Evolutionary conservation across 1,139 yeast genomes (phyloP).

Genomic region (Kodamaea alishanica): DNA sequence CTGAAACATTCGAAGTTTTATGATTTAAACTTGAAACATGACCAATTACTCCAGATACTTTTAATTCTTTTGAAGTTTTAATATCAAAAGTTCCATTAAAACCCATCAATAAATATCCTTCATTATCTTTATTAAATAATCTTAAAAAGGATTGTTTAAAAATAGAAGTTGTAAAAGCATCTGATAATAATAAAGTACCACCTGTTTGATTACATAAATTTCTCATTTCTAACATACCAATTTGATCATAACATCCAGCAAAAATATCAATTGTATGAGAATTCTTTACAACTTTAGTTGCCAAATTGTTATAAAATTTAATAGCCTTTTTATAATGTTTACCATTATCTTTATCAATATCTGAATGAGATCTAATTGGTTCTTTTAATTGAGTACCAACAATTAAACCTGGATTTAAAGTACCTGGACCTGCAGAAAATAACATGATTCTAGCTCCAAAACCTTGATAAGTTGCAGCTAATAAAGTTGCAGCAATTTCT

Average conservation of each 20-base stretch:
- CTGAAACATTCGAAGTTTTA: conserved; percentile 72
- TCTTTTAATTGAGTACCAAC: conserved; percentile 90
- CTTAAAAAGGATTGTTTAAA: conserved; percentile 92
- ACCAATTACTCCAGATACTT: conserved; percentile 90
- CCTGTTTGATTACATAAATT: conserved; percentile 85
- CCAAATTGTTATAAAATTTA: conserved; percentile 77
- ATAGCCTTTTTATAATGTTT: conserved; percentile 89
- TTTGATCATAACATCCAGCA: conserved; percentile 98
- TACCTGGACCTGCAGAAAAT: conserved; percentile 94
- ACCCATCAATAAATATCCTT: conserved; percentile 81
- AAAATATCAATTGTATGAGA: conserved; percentile 90
- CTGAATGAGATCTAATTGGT: conserved; percentile 96
- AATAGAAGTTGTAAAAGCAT: conserved; percentile 94
- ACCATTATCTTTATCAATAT: conserved; percentile 83
- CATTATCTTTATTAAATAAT: conserved; percentile 80
- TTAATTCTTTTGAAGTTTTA: conserved; percentile 83
- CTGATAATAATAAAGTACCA: conserved; percentile 86
- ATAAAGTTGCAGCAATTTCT: conserved; percentile 74
- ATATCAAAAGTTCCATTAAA: conserved; percentile 84
- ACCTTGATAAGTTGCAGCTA: conserved; percentile 84
- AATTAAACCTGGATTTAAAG: conserved; percentile 91
- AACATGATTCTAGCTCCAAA: conserved; percentile 88
- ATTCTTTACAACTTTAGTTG: conserved; percentile 68
- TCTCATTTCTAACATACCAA: conserved; percentile 97
- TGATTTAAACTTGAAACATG: conserved; percentile 76